These are phyloP conservation scores for Musa schizocarpa DNA, from an alignment of 176 grass and related monocot genomes.

Conservation along the genomic window DNA sequence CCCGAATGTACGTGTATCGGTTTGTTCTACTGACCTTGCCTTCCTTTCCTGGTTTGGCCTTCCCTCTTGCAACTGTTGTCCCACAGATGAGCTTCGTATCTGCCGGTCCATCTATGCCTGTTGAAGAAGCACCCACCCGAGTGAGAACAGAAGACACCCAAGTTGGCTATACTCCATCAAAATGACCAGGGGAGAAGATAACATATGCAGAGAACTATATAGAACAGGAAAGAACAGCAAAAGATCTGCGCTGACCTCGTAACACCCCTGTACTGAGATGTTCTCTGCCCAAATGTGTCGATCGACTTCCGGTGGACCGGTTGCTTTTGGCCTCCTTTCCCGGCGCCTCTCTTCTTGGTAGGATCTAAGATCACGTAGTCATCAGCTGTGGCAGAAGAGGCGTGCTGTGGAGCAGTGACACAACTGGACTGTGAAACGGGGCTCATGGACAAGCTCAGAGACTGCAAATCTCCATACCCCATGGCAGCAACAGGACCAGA, in stretches of 20 bases:
- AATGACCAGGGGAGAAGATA: not conserved
- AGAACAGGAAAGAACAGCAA: not conserved
- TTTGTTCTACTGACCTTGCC: conserved; percentile 52
- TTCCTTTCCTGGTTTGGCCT: conserved; percentile 92
- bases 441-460: conserved; percentile 81
- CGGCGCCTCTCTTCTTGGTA: conserved; percentile 59
- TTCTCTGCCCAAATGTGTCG: conserved; percentile 96
- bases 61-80: conserved; percentile 98
- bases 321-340: conserved; percentile 47
- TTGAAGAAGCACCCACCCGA: conserved; percentile 11
- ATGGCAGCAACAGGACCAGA: conserved; percentile 16
- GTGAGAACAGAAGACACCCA: too few relatives aligned
- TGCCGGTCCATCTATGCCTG: conserved; percentile 99
- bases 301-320: conserved; percentile 95
- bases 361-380: conserved; percentile 43
- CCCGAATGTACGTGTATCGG: not conserved
- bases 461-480: conserved; percentile 39
- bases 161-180: too few relatives aligned
- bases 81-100: conserved; percentile 99
- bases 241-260: conserved; percentile 44
- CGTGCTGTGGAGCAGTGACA: conserved; percentile 43
- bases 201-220: not conserved
- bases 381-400: not conserved
- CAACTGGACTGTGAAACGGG: conserved; percentile 74
- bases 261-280: conserved; percentile 91